Percentiles rank a stretch among this genome's conserved stretches.
phyloP scores from a whole-genome alignment of 2,329 filamentous ascomycete species.

The Pseudocercospora vitis region DNA sequence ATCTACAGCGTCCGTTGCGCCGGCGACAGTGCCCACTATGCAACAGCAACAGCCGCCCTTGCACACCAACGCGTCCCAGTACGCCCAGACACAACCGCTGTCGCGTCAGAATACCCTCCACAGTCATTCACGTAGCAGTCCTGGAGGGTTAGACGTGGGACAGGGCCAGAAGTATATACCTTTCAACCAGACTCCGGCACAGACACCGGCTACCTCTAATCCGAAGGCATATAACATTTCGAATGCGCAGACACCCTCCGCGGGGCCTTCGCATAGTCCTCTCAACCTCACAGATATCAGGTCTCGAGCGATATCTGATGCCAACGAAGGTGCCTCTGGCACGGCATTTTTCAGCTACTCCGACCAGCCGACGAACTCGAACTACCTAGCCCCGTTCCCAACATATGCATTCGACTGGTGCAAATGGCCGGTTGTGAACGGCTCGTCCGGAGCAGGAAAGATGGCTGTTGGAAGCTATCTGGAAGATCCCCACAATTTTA shows the following conservation, averaged over 20 bases:
- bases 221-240: constrained; percentile 60
- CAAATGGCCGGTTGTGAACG: constrained; percentile 81
- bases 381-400: constrained; percentile 90
- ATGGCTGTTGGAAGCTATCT: constrained; percentile 93
- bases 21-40: constrained; percentile 58
- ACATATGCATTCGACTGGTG: constrained; percentile 99
- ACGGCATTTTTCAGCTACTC: constrained; percentile 63
- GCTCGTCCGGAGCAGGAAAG: constrained; percentile 76
- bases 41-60: constrained; percentile 50
- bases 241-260: constrained; percentile 55
- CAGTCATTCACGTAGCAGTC: constrained; percentile 77
- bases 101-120: constrained; percentile 69
- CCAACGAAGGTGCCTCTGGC: constrained; percentile 69
- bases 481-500: constrained; percentile 98
- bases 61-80: constrained; percentile 57
- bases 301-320: constrained; percentile 76
- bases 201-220: constrained; percentile 41
- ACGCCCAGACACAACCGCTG: constrained; percentile 52
- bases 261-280: constrained; percentile 76
- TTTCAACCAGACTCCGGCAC: constrained; percentile 64
- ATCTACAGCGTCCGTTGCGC: constrained; percentile 57
- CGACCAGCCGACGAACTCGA: constrained; percentile 73
- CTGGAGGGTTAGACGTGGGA: constrained; percentile 49
- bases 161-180: constrained; percentile 65
- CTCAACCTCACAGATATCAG: constrained; percentile 90